Evolutionary conservation across 352 stramenopile species (phyloP).

Genomic region (Phytopythium ostracodes): DNA sequence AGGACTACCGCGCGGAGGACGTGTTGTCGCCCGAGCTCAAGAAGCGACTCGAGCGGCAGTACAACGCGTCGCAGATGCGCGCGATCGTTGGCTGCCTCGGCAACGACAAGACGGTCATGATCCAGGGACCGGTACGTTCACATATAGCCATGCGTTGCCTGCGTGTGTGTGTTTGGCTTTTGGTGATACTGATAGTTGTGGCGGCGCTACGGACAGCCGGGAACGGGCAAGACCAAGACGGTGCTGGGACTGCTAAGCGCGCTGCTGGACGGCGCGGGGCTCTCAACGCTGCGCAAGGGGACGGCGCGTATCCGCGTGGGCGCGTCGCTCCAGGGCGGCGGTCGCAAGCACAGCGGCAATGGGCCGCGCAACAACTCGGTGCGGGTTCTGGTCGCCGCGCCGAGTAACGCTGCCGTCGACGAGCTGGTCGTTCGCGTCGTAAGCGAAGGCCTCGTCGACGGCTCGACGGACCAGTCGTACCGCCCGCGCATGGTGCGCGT

Average conservation of each 20-base stretch:
- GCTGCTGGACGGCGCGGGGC: constrained; percentile 62
- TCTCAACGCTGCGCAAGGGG: constrained; percentile 41
- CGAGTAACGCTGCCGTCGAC: constrained; percentile 79
- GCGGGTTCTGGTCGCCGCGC: constrained; percentile 68
- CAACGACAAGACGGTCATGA: constrained; percentile 61
- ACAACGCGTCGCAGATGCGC: constrained; percentile 70
- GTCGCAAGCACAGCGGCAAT: constrained; percentile 8
- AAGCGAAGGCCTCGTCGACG: constrained; percentile 58
- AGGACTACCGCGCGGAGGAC: constrained; percentile 4
- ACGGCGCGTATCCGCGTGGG: constrained; percentile 68
- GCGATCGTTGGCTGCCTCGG: constrained; percentile 68
- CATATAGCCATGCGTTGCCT: background rate
- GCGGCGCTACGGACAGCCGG: constrained; percentile 34
- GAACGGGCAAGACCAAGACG: constrained; percentile 82
- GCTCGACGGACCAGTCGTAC: constrained; percentile 38
- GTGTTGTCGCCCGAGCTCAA: constrained; percentile 42
- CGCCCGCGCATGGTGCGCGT: constrained; percentile 70
- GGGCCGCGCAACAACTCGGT: constrained; percentile 47
- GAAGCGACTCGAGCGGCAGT: constrained; percentile 48
- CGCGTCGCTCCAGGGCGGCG: constrained; percentile 45
- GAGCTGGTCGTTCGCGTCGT: constrained; percentile 70
- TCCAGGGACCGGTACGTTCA: constrained; percentile 72
- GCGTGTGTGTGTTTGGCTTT: background rate
- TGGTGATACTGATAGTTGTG: constrained; percentile 1
- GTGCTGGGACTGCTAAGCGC: constrained; percentile 71